Evolutionary conservation across 2,329 filamentous ascomycete species (phyloP), one percentile per base, ranked within the genome.

Genomic region (Xylariaceae sp.): DNA sequence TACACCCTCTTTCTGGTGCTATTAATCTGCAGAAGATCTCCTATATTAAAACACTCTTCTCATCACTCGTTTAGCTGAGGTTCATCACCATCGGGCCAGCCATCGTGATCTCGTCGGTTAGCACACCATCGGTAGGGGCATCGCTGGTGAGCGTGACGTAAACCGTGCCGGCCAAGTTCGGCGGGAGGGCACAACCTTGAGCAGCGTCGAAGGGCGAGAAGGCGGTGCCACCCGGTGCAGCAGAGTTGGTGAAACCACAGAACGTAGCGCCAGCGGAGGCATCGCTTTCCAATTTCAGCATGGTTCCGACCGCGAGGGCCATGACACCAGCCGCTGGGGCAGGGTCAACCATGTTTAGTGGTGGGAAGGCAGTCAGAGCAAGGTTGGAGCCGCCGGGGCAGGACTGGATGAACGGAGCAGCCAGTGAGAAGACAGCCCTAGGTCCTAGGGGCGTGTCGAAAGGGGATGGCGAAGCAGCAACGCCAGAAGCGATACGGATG

Each of bases 381-480:
- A 89, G 77, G 75, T 87, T 85, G 68, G 82, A 84, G 63, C 84
- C 86, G 23, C 80, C 73, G 16, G 89, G 89, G 77, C 89, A 92
- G 26, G 83, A 84, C 53, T 74, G 71, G 77, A 92, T 91, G 79
- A 91, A 91, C 44, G 83, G 82, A 1, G 88, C 84, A 43, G 88
- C 89, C 52, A 92, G 81, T 40, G 87, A 88, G 79, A 90, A 91
- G 72, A 91, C 85, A 61, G 85, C 83, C 62, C 83, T 81, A 61
- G 87, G 84, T 26, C 83, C 82, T 12, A 92, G 84, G 1, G 89
- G 80, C 0, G 85, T 86, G 70, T 91, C 88, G 67, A 91, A 89
- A 21, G 88, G 81, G 68, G 84, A 83, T 3, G 89, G 86, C 3
- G 89, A 81, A 50, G 88, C 83, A 54, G 82, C 75, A 52, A 79